Conservation (phyloP, 2,329 filamentous ascomycete species). For the Endocalyx cinctus region DNA sequence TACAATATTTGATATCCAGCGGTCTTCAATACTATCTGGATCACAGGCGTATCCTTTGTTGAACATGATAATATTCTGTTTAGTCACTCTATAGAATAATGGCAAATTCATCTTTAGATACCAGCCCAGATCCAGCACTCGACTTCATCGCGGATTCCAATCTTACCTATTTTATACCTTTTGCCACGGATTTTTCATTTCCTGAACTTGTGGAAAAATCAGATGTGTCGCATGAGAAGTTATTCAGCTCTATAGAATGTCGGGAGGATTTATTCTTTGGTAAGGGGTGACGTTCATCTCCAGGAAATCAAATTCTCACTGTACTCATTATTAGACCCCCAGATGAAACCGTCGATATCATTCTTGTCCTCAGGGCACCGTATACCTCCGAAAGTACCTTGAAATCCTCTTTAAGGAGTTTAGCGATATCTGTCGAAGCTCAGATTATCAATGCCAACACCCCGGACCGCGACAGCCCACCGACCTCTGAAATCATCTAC, state of each 20-base stretch:
- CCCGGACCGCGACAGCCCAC: slow-evolving; percentile 42
- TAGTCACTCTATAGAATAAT: too few relatives aligned
- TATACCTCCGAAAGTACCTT: slow-evolving; percentile 53
- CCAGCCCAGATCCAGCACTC: slow-evolving; percentile 27
- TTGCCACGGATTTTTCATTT: slow-evolving; percentile 49
- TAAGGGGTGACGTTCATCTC: slow-evolving; percentile 36
- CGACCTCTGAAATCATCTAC: slow-evolving; percentile 56
- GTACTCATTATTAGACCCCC: slow-evolving; percentile 46
- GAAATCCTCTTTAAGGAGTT: slow-evolving; percentile 53
- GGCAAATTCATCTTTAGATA: slow-evolving; percentile 22
- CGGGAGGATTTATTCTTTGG: slow-evolving; percentile 69
- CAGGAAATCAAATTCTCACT: slow-evolving; percentile 29
- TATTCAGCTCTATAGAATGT: slow-evolving; percentile 55
- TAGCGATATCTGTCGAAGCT: slow-evolving; percentile 64
- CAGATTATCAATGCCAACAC: slow-evolving; percentile 57
- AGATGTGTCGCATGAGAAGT: slow-evolving; percentile 37
- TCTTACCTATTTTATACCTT: slow-evolving; percentile 57
- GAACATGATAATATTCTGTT: too few relatives aligned
- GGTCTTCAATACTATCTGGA: too few relatives aligned
- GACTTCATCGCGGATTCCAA: slow-evolving; percentile 55
- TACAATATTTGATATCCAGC: background rate
- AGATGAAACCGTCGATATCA: slow-evolving; percentile 71
- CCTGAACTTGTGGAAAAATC: slow-evolving; percentile 45
- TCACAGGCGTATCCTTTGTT: too few relatives aligned
- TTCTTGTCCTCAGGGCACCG: slow-evolving; percentile 63